Base-by-base conservation (phyloP, 1,284 basidiomycete genomes). In the Puccinia coronata region DNA sequence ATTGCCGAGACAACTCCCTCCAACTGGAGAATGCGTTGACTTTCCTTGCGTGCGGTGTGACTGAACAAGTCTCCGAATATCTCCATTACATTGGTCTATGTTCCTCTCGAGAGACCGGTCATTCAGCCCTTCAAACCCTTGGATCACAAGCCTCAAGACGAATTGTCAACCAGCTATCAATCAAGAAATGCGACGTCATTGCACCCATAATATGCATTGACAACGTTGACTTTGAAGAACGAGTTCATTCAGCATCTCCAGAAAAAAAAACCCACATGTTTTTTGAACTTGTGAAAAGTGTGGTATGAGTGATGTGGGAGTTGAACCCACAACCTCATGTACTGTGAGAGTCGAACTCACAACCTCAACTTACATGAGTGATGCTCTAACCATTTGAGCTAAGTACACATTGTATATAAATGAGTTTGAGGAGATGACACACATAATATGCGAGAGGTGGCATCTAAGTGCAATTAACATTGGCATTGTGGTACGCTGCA, bases 31-130 rank as follows among this genome's bases (percentile, higher is more conserved):
- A 70, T 18, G 49, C 67, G 14, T n/a, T 70, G 3, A 34, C 18
- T 12, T 51, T 70, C 25, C 43, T 70, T 6, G 67, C 67, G 9
- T 70, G 67, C 18, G 67, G 67, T 6, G 67, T 70, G 3, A 31
- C 67, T 8, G 47, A 31, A 3, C 28, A 25, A 12, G 67, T 70
- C 14, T 25, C 49, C 14, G 4, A 49, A 2, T 70, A 49, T 18
- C 9, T 70, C 16, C 2, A 70, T 31, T 70, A 31, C 43, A 49
- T 70, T 31, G 67, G 67, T 18, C 23, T 70, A 16, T 16, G 23
- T 31, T 49, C 43, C 18, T 47, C 43, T 6, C 2, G 43, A 5
- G 31, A 34, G 31, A 49, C 67, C 28, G 67, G 28, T 28, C 43
- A 49, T 20, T n/a, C 4, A 3, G 67, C 41, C 11, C 16, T 70